Evolutionary conservation across 2,329 filamentous ascomycete genomes (phyloP).

Genomic region (Alternaria conjuncta): DNA sequence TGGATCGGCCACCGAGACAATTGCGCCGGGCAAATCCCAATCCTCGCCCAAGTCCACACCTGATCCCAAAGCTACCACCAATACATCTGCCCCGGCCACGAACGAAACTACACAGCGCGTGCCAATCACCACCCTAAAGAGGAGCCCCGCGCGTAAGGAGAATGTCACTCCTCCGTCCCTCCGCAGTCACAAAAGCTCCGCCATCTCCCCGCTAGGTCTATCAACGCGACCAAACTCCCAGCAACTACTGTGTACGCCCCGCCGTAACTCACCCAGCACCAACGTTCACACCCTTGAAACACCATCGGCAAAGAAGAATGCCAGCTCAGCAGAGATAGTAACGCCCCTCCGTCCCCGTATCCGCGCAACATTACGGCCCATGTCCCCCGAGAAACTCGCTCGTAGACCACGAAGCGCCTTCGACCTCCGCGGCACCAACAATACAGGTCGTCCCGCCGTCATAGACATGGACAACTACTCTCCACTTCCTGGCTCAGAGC

Average conservation of each 20-base stretch:
- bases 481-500: conserved; percentile 10
- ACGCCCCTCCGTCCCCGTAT: conserved; percentile 20
- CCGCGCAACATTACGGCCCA: conserved; percentile 21
- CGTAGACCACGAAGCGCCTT: conserved; percentile 42
- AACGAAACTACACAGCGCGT: conserved; percentile 10
- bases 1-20: conserved; percentile 21
- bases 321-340: neutral
- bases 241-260: conserved; percentile 23
- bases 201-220: neutral
- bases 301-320: neutral
- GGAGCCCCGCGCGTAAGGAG: conserved; percentile 27
- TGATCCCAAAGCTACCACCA: conserved; percentile 25
- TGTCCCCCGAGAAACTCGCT: conserved; percentile 28
- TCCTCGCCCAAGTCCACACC: conserved; percentile 15
- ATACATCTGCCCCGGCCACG: conserved; percentile 21
- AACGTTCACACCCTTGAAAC: conserved; percentile 15
- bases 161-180: conserved; percentile 24
- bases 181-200: neutral
- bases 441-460: neutral
- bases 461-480: neutral
- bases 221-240: conserved; percentile 23
- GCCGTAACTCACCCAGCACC: conserved; percentile 17
- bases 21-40: conserved; percentile 17
- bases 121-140: conserved; percentile 10
- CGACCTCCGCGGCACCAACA: conserved; percentile 31